Conservation (phyloP, 257 asterid genomes). For the Datura wrightii region DNA sequence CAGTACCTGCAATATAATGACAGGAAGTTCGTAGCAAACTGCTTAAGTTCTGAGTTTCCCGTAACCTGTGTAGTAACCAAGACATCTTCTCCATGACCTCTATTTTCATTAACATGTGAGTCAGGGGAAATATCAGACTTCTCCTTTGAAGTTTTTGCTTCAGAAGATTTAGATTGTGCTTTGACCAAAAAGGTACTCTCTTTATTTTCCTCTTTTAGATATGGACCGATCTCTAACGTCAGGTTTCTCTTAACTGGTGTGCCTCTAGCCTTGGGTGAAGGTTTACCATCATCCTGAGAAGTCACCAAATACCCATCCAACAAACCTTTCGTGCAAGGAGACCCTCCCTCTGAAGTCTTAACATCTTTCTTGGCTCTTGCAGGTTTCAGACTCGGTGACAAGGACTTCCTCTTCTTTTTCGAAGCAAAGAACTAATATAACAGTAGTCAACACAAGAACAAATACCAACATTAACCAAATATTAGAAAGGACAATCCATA, state of each 20-base stretch:
- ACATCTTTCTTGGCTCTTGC: slow-evolving; percentile 65
- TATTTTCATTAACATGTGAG: slow-evolving; percentile 37
- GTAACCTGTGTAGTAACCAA: slow-evolving; percentile 34
- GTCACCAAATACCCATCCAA: slow-evolving; percentile 58
- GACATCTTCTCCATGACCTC: slow-evolving; percentile 43
- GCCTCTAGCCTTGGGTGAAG: slow-evolving; percentile 38
- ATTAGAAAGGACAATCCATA: background rate
- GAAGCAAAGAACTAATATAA: slow-evolving; percentile 73
- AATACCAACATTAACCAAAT: background rate
- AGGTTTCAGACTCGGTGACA: slow-evolving; percentile 65
- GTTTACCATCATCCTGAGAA: slow-evolving; percentile 53
- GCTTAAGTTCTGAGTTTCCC: slow-evolving; percentile 56
- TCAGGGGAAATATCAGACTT: slow-evolving; percentile 35
- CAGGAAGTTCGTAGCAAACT: slow-evolving; percentile 65
- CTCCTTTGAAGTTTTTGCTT: slow-evolving; percentile 39
- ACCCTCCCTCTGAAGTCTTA: slow-evolving; percentile 53
- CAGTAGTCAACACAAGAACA: slow-evolving; percentile 30
- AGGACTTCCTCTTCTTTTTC: slow-evolving; percentile 77
- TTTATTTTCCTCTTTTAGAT: slow-evolving; percentile 46
- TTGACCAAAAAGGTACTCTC: slow-evolving; percentile 31
- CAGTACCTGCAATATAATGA: slow-evolving; percentile 83
- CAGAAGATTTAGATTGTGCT: slow-evolving; percentile 40
- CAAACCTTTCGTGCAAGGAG: slow-evolving; percentile 78
- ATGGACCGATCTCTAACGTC: slow-evolving; percentile 53
- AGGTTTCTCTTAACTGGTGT: slow-evolving; percentile 63